phyloP scores from a whole-genome alignment of 2,329 filamentous ascomycete genomes.

The Shiraia bambusicola region DNA sequence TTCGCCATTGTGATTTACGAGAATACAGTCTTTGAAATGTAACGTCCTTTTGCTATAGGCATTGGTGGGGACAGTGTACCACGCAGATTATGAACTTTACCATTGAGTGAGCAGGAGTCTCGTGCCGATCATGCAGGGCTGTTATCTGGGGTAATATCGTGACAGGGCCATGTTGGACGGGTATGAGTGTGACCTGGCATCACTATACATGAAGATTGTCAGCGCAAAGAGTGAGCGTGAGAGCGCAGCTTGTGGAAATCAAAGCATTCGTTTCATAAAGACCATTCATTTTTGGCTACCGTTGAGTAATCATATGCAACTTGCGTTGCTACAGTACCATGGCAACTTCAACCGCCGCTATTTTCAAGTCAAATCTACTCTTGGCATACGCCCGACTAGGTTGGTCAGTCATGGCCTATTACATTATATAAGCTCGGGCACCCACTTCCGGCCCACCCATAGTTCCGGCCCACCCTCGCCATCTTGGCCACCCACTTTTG shows the following conservation, averaged over 20 bases:
- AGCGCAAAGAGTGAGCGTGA: too few relatives aligned
- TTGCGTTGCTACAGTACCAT: background rate
- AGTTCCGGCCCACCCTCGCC: too few relatives aligned
- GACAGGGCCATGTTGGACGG: background rate
- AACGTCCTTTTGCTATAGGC: background rate
- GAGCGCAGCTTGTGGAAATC: too few relatives aligned
- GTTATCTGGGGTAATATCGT: conserved; percentile 4
- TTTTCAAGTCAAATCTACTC: too few relatives aligned
- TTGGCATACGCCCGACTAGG: too few relatives aligned
- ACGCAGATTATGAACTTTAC: background rate
- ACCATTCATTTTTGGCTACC: too few relatives aligned
- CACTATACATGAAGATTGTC: too few relatives aligned
- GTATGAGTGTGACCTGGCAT: background rate
- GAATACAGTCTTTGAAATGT: background rate
- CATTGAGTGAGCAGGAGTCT: conserved; percentile 2
- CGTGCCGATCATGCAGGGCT: conserved; percentile 1
- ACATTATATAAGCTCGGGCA: too few relatives aligned
- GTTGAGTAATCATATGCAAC: background rate
- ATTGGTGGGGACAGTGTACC: background rate
- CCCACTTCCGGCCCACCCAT: too few relatives aligned
- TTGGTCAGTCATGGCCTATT: too few relatives aligned
- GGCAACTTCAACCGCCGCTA: too few relatives aligned
- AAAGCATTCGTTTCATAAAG: background rate
- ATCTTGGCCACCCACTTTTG: too few relatives aligned
- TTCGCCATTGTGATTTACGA: background rate